A percentile compares a stretch with the other conserved stretches of the same genome.
Conservation (phyloP, 257 asterid species). For the Solanum bulbocastanum region DNA sequence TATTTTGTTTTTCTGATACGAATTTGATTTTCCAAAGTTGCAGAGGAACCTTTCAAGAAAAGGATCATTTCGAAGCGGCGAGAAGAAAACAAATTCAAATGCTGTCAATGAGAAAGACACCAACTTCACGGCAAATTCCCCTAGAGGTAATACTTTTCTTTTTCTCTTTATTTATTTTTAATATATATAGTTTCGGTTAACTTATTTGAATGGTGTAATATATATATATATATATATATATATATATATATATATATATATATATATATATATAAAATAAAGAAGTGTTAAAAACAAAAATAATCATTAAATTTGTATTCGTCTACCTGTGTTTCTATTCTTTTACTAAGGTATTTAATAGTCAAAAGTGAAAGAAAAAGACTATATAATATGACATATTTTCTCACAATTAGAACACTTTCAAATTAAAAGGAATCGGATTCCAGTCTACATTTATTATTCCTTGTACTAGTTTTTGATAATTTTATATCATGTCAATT, state of each 20-base stretch:
- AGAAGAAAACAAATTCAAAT: constrained; percentile 23
- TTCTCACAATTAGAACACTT: not conserved
- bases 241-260: not conserved
- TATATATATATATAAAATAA: too few species aligned
- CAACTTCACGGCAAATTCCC: constrained; percentile 26
- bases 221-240: not conserved
- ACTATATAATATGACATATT: not conserved
- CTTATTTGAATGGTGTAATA: not conserved
- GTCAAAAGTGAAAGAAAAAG: not conserved
- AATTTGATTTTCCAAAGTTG: constrained; percentile 22
- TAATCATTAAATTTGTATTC: not conserved
- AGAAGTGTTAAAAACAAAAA: not conserved
- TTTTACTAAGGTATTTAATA: not conserved
- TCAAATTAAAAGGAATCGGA: constrained; percentile 3
- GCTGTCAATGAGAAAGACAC: constrained; percentile 27
- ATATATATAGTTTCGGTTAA: not conserved
- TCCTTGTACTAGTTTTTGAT: not conserved
- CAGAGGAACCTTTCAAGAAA: constrained; percentile 78
- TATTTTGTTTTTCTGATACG: not conserved
- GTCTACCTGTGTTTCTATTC: not conserved
- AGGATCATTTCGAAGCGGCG: constrained; percentile 43
- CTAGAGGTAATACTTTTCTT: constrained; percentile 22
- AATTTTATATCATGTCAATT: not conserved
- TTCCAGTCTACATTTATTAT: not conserved
- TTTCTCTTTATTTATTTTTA: not conserved